Conservation (phyloP, 2,329 filamentous ascomycete genomes). For the Talaromyces marneffei region DNA sequence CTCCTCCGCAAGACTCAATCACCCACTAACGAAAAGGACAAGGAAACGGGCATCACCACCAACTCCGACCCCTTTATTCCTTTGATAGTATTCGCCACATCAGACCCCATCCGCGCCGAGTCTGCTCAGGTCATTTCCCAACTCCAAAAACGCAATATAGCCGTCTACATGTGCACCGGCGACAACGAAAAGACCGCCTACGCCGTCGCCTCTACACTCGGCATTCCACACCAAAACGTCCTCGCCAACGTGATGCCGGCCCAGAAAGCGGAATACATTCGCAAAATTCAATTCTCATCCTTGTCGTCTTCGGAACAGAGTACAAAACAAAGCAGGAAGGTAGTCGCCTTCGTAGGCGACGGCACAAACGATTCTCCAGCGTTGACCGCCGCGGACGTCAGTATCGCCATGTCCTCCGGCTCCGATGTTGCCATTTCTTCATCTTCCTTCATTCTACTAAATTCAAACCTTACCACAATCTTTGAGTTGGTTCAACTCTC, state of each 20-base stretch:
- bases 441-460: conserved; percentile 73
- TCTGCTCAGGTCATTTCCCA: conserved; percentile 58
- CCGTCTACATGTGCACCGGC: conserved; percentile 88
- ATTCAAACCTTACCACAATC: conserved; percentile 62
- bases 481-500: conserved; percentile 69
- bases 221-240: conserved; percentile 67
- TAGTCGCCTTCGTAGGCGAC: conserved; percentile 79
- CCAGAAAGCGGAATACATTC: conserved; percentile 57
- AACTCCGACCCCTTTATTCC: conserved; percentile 37
- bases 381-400: conserved; percentile 71
- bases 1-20: conserved; percentile 26
- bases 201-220: conserved; percentile 69
- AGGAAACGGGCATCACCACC: conserved; percentile 10
- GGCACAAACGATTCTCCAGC: conserved; percentile 83
- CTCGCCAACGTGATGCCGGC: conserved; percentile 82
- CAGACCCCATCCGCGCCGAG: conserved; percentile 74
- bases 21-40: background rate
- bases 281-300: conserved; percentile 27
- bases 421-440: conserved; percentile 78
- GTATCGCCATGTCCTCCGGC: conserved; percentile 74
- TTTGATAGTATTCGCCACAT: conserved; percentile 64
- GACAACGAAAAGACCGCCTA: conserved; percentile 81
- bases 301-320: conserved; percentile 32
- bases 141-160: conserved; percentile 60
- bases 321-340: conserved; percentile 18